A percentile compares a stretch with the other conserved stretches of the same genome.
These are phyloP conservation scores for Bjerkandera adusta DNA, from an alignment of 1,284 basidiomycete species.

Conservation along the genomic window DNA sequence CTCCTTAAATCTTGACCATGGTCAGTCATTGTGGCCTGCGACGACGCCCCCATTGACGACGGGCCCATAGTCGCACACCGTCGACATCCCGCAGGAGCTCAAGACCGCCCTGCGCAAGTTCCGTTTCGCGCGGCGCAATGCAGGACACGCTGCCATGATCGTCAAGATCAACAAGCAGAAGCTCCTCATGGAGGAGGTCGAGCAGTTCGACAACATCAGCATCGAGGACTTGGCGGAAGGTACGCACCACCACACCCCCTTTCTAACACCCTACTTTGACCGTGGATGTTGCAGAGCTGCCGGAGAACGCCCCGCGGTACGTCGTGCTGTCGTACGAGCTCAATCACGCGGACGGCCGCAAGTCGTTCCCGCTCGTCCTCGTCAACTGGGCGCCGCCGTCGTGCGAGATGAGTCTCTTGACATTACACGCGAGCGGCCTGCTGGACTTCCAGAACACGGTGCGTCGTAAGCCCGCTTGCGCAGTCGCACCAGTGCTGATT, in stretches of 20 bases:
- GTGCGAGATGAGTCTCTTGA: slow-evolving; percentile 75
- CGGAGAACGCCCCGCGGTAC: slow-evolving; percentile 88
- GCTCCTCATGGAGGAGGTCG: slow-evolving; percentile 79
- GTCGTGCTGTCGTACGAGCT: slow-evolving; percentile 84
- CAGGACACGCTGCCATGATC: slow-evolving; percentile 73
- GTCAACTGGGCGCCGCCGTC: slow-evolving; percentile 84
- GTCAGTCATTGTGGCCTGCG: slow-evolving; percentile 21
- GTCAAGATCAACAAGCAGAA: slow-evolving; percentile 86
- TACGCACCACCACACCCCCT: slow-evolving; percentile 29
- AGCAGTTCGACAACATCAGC: slow-evolving; percentile 71
- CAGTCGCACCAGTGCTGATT: no score
- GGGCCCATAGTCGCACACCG: slow-evolving; percentile 69
- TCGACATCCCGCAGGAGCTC: slow-evolving; percentile 79
- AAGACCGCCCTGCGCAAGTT: slow-evolving; percentile 81
- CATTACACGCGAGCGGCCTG: slow-evolving; percentile 81
- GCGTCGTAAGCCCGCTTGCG: slow-evolving; percentile 24
- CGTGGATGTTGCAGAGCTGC: slow-evolving; percentile 63
- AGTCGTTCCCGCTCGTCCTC: slow-evolving; percentile 80
- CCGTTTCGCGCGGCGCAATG: slow-evolving; percentile 69
- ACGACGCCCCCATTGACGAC: slow-evolving; percentile 1
- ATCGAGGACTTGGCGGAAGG: slow-evolving; percentile 87
- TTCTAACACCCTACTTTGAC: background rate
- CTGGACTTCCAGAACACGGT: slow-evolving; percentile 78
- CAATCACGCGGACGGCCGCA: slow-evolving; percentile 80
- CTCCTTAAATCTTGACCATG: slow-evolving; percentile 19